Evolutionary conservation across 192 early-diverging fungal species (phyloP).

Genomic region (Rhizoclosmatium sp.): DNA sequence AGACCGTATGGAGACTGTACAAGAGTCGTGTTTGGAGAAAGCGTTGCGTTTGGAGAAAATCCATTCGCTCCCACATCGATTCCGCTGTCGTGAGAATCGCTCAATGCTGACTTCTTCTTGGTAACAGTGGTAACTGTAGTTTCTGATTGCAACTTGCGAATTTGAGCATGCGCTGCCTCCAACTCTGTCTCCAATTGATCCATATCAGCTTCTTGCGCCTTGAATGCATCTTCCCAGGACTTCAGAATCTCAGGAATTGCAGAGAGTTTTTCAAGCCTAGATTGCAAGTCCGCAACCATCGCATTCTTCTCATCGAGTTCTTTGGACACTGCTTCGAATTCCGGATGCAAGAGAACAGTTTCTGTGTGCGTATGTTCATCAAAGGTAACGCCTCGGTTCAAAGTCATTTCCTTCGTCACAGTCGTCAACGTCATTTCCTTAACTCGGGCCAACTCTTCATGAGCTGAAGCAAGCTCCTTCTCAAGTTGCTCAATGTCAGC

Average conservation of each 20-base stretch:
- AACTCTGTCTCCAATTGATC: constrained; percentile 27
- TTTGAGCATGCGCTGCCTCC: constrained; percentile 23
- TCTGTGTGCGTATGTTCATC: constrained; percentile 1
- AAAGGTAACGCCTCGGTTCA: not conserved
- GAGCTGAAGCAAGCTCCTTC: constrained; percentile 9
- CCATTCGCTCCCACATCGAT: not conserved
- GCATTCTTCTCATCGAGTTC: constrained; percentile 26
- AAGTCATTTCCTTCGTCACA: not conserved
- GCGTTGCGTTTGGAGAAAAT: not conserved
- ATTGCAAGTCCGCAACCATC: constrained; percentile 9
- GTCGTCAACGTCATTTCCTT: not conserved
- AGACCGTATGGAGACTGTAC: not conserved
- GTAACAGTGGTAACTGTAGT: not conserved
- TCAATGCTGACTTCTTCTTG: not conserved
- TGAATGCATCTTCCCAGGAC: constrained; percentile 35
- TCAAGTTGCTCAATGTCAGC: constrained; percentile 19
- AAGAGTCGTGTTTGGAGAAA: not conserved
- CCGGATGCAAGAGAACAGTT: constrained; percentile 24
- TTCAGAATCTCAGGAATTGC: constrained; percentile 29
- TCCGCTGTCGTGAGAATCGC: not conserved
- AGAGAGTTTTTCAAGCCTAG: constrained; percentile 20
- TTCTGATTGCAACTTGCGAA: constrained; percentile 1
- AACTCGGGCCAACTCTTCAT: not conserved
- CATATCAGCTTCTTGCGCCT: constrained; percentile 30
- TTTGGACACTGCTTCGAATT: constrained; percentile 13